phyloP scores from a whole-genome alignment of 2,329 filamentous ascomycete genomes.

The Aspergillus pseudonomiae region DNA sequence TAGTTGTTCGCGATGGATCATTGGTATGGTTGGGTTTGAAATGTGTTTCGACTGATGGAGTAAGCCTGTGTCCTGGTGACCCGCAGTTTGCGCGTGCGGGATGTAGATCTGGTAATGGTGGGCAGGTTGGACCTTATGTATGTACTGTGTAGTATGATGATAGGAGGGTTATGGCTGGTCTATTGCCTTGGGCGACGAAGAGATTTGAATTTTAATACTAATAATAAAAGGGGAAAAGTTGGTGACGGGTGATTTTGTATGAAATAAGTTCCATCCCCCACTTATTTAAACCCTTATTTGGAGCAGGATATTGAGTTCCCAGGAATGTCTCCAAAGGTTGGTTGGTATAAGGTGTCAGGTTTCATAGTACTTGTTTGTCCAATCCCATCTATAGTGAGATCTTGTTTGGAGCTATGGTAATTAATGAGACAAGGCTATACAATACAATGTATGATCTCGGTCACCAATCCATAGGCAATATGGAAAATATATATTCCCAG shows the following conservation, averaged over 20 bases:
- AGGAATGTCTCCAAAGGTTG: not conserved
- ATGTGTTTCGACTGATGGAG: not conserved
- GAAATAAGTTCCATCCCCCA: not conserved
- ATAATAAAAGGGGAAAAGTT: not conserved
- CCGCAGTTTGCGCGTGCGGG: not conserved
- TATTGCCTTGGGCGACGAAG: not conserved
- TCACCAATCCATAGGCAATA: too few species aligned
- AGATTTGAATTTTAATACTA: not conserved
- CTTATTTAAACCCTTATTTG: not conserved
- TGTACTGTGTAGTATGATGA: not conserved
- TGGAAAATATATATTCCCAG: too few species aligned
- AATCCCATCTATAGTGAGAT: not conserved
- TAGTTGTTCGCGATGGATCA: not conserved
- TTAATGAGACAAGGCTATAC: not conserved
- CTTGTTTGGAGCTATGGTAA: not conserved
- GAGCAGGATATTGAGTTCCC: not conserved
- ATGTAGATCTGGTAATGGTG: not conserved
- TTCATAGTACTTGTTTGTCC: not conserved
- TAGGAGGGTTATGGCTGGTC: not conserved
- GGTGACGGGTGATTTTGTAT: not conserved
- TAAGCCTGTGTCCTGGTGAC: not conserved
- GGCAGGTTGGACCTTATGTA: not conserved
- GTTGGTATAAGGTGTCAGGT: not conserved
- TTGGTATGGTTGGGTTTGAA: not conserved
- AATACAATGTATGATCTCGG: not conserved